Conservation (phyloP, 2,329 filamentous ascomycete genomes). For the Talaromyces piceae region DNA sequence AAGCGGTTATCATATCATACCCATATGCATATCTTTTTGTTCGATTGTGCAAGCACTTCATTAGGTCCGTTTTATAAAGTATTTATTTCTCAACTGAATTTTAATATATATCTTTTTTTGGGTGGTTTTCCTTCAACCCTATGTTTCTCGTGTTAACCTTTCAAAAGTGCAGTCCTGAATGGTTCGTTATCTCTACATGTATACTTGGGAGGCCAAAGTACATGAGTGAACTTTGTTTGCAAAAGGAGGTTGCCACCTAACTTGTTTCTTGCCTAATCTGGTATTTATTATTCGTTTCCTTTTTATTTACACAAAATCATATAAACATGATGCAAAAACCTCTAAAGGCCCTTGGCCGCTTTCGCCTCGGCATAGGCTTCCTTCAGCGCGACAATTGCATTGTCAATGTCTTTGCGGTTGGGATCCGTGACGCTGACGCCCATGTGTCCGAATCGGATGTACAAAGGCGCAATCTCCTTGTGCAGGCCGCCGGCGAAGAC, state of each 20-base stretch:
- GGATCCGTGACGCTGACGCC: constrained; percentile 84
- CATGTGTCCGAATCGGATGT: constrained; percentile 97
- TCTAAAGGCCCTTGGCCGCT: constrained; percentile 44
- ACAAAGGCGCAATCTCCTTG: constrained; percentile 88
- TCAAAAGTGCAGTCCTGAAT: no score
- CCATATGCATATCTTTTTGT: neutral
- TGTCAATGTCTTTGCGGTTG: constrained; percentile 71
- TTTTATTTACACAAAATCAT: neutral
- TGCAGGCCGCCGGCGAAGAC: constrained; percentile 94
- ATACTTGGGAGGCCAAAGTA: no score
- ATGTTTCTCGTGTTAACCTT: no score
- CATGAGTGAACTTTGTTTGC: no score
- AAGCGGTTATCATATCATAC: constrained; percentile 1
- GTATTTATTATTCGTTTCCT: neutral
- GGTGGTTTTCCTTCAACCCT: no score
- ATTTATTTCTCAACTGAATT: no score
- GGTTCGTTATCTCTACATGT: no score
- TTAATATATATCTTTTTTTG: no score
- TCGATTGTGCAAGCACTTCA: no score
- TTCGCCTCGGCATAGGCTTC: constrained; percentile 68
- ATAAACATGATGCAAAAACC: neutral
- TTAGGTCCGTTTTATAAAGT: no score
- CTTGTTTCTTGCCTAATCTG: neutral
- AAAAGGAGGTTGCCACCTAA: no score
- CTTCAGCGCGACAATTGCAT: constrained; percentile 71